Evolutionary conservation across 179 eudicot genomes (phyloP), one percentile per base, ranked within the genome.

Genomic region (Gypsophila paniculata): DNA sequence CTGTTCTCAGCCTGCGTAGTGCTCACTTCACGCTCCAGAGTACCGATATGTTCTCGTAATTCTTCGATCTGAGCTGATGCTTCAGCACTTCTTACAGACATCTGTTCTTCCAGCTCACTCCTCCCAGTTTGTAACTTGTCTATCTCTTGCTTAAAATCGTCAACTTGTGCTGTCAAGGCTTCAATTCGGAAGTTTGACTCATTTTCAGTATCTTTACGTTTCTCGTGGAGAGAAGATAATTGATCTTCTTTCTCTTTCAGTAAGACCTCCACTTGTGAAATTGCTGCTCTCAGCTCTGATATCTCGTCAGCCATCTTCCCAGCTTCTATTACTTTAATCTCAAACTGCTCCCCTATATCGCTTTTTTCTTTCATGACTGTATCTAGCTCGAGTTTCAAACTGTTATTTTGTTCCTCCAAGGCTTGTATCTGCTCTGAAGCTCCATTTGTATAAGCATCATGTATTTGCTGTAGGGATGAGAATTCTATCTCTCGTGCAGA

Each of bases 281-380:
- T 68, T n/a, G 69, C 72, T 49, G 61, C 75, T 69, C 29, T 63
- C 29, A 85, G 69, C 23, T 68, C 81, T 55, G 82, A 72, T 32
- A 81, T 80, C 72, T 88, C 93, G 69, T 76, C 82, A 8, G 75
- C 64, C 77, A 78, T 75, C 59, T 55, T 73, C 54, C 74, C 75
- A 65, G 79, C 84, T 82, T 92, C 89, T 19, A 44, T 58, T 53
- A 77, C 79, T 70, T 83, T 80, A 71, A 18, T 62, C 48, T 62
- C 46, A 36, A 46, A 72, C 70, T 73, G 75, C n/a, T 81, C 74
- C 36, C 36, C 49, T 39, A 63, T 36, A 8, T 38, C 25, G 38
- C 77, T 79, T 68, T 74, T 73, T 49, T 86, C 55, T 74, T 76
- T 63, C 62, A 25, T 25, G 39, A 87, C 46, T 55, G 73, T 80